Conservation (phyloP, 495 filamentous ascomycete species). For the Lophium mytilinum region DNA sequence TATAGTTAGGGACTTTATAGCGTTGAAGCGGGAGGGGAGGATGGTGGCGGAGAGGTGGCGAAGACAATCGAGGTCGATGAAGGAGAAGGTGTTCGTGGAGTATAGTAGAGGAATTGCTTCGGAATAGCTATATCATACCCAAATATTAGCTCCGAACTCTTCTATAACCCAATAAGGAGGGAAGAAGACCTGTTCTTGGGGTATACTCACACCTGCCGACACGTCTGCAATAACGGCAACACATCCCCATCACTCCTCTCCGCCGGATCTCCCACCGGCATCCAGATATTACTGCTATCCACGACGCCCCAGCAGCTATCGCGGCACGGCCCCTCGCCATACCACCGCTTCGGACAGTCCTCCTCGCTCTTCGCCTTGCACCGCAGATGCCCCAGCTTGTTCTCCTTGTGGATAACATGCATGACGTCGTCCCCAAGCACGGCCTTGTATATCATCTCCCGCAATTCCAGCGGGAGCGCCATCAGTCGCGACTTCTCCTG, state of each 20-base stretch:
- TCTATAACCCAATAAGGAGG: background rate
- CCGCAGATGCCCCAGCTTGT: no score
- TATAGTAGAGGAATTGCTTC: constrained; percentile 16
- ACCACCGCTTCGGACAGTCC: constrained; percentile 7
- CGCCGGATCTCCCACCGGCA: background rate
- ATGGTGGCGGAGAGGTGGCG: constrained; percentile 19
- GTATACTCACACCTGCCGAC: constrained; percentile 12
- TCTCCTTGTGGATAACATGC: no score
- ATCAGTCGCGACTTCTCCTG: no score
- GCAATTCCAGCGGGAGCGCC: no score
- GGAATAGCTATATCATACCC: constrained; percentile 7
- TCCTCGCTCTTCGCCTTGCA: constrained; percentile 8
- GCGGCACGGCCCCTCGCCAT: constrained; percentile 5
- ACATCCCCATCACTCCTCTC: constrained; percentile 8
- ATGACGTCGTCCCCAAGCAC: no score
- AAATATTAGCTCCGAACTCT: background rate
- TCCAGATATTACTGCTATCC: constrained; percentile 16
- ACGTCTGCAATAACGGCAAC: constrained; percentile 8
- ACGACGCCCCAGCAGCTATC: constrained; percentile 19
- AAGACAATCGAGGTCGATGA: constrained; percentile 19
- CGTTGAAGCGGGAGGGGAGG: constrained; percentile 15
- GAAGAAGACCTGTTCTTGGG: background rate
- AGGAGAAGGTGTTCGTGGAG: constrained; percentile 20
- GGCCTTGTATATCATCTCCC: no score
- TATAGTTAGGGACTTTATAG: constrained; percentile 5